phyloP scores from a whole-genome alignment of 1,284 basidiomycete genomes.

The Chalciporus piperatoides region DNA sequence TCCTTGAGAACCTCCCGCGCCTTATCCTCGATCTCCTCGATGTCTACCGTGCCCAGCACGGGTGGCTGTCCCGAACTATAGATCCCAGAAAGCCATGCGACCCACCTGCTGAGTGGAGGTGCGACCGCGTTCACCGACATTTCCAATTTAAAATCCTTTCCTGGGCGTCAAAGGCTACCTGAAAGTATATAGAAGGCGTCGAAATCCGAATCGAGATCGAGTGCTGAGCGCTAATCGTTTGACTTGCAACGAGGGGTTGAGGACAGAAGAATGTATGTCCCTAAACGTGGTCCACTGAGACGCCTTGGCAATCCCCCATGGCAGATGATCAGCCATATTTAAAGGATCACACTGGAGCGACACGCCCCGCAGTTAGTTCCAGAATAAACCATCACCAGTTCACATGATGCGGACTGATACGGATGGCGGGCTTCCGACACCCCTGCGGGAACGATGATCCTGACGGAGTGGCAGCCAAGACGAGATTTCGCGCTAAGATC shows the following conservation, averaged over 20 bases:
- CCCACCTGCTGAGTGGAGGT: slow-evolving; percentile 23
- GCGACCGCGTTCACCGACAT: slow-evolving; percentile 23
- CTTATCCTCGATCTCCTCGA: slow-evolving; percentile 42
- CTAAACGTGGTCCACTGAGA: background rate
- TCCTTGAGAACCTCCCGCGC: slow-evolving; percentile 43
- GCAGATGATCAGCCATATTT: background rate
- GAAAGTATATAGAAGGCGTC: too few relatives aligned
- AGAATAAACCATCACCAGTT: too few relatives aligned
- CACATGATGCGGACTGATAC: background rate
- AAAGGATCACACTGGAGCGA: background rate
- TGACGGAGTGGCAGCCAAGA: background rate
- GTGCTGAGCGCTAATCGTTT: background rate
- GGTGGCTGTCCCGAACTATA: slow-evolving; percentile 31
- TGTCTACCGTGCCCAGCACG: slow-evolving; percentile 38
- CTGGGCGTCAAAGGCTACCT: too few relatives aligned
- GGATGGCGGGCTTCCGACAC: background rate
- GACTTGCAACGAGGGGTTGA: background rate
- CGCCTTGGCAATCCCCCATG: background rate
- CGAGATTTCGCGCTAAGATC: background rate
- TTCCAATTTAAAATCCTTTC: background rate
- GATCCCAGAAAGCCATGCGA: slow-evolving; percentile 22
- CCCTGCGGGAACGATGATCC: background rate
- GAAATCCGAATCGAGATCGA: background rate
- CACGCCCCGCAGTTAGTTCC: background rate
- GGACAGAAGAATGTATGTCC: background rate